Evolutionary conservation across 495 filamentous ascomycete species (phyloP), one percentile per base, ranked within the genome.

Genomic region (Saxophila tyrrhenica): DNA sequence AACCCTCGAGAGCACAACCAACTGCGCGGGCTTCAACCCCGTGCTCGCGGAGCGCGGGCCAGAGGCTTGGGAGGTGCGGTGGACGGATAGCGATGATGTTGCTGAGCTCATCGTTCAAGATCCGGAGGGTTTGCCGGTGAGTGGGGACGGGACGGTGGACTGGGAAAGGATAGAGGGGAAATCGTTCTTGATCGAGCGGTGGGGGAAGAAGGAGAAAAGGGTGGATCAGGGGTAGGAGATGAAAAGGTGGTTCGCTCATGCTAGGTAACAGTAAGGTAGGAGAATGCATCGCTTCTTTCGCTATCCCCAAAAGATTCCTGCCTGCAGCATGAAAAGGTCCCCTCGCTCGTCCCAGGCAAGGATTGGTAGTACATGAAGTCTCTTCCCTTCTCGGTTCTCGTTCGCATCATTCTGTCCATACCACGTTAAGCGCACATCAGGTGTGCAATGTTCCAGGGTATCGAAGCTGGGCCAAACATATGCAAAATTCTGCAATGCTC

Each of bases 191-290:
- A 48, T 48, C 17, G 45, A 48, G 45, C 45, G 45, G 13, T 48
- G 45, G 45, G 45, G 45, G 13, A 48, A 25, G 45, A 24, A 25
- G 45, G 45, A 48, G 45, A 48, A 25, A 23, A 25, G 13, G 45
- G 10, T 48, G 45, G 19, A 23, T 13, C 7, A 8, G 42, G 42
- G 20, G 9, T 45, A 45, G 35, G 35, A n/a, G n/a, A n/a, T n/a
- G n/a, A n/a, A 35, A 35, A 7, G 29, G 13, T 35, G 13, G 7
- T 7, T 35, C 29, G 29, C 29, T 35, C 29, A 13, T 35, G 29
- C 29, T 35, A 35, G 29, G 29, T 35, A 5, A 35, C 5, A 13
- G 29, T 35, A 35, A 35, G 29, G 29, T 35, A 35, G 13, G 29
- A 35, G 29, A 35, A 35, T 35, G 29, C 29, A 35, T 35, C 29